A percentile compares a stretch with the other conserved stretches of the same genome.
Conservation (phyloP, 2,329 filamentous ascomycete genomes). For the Claviceps pusilla region DNA sequence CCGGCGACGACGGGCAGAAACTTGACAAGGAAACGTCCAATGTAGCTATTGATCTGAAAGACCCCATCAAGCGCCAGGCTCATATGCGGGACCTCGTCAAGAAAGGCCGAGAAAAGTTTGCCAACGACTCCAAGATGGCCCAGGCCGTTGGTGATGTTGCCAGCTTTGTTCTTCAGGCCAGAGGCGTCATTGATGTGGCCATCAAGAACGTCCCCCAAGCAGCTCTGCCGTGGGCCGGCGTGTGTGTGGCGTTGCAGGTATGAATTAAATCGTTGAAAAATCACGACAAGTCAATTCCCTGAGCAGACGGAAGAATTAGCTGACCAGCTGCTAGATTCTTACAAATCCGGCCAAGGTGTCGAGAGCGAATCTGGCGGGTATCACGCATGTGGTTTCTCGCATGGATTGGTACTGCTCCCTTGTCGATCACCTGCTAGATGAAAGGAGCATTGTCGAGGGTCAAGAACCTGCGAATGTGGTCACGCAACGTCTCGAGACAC, state of each 20-base stretch:
- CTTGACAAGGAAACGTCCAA: not conserved
- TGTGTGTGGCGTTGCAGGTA: constrained; percentile 7
- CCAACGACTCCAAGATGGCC: constrained; percentile 4
- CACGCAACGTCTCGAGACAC: constrained; percentile 4
- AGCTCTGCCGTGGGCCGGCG: constrained; percentile 7
- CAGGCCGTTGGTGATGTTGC: constrained; percentile 6
- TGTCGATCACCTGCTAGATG: constrained; percentile 6
- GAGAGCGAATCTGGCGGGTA: constrained; percentile 4
- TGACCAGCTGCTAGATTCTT: constrained; percentile 4
- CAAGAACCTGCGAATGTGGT: constrained; percentile 4
- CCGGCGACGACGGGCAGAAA: constrained; percentile 2
- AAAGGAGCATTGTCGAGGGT: constrained; percentile 5
- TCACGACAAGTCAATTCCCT: not conserved
- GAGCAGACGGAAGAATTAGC: not conserved
- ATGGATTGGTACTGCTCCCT: constrained; percentile 7
- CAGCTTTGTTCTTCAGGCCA: constrained; percentile 6
- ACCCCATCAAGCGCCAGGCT: constrained; percentile 6
- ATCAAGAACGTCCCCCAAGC: constrained; percentile 6
- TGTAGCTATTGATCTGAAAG: constrained; percentile 4
- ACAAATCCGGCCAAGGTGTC: constrained; percentile 6
- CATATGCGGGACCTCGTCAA: constrained; percentile 6
- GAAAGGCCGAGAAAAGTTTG: constrained; percentile 7
- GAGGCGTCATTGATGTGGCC: constrained; percentile 5
- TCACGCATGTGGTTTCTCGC: constrained; percentile 6
- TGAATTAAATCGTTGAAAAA: not conserved